Base-by-base conservation (phyloP, 78 protist genomes). In the Cyanophora paradoxa region DNA sequence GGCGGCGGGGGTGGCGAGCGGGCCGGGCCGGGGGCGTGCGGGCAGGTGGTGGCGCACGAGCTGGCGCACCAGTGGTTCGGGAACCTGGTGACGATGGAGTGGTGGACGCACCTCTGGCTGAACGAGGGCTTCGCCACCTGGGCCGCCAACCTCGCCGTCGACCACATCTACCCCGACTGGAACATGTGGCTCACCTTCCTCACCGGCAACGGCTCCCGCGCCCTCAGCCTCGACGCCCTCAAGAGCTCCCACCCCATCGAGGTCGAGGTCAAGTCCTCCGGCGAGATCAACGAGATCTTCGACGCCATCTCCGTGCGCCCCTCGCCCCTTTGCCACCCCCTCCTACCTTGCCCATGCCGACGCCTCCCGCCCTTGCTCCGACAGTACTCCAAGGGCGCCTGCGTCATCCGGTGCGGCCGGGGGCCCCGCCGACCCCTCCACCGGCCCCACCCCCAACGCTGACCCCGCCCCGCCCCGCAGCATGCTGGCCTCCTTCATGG, bases 41-140 rank as follows among this genome's bases (percentile, higher is more conserved):
- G n/a, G 31, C 26, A 31, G 44, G 62, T 58, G 7, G 48, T 82
- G 26, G 58, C 67, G 26, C 86, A 82, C 61, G 86, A 82, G 33
- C 33, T 64, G 40, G 76, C 36, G 50, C 76, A 72, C 42, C 76
- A 72, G 76, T 88, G 93, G 93, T 95, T 95, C 76, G 98, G 98
- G 40, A 95, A 95, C 69, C 87, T 95, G 44, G 96, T 91, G 13
- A 95, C 97, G 30, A 91, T 93, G 96, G 92, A 85, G 33, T 93
- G 96, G 97, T 95, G 98, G 98, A 78, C 71, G 33, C 81, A 89
- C 67, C 81, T 94, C 22, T 94, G 94, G 94, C 79, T 90, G n/a
- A 90, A 90, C 59, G 94, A 90, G 73, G 92, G 92, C 19, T 72
- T 14, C 10, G 76, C 44, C 22, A 72, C 72, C 72, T 61, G 33